Conservation (phyloP, 2,329 filamentous ascomycete genomes). For the Xylaria hypoxylon region DNA sequence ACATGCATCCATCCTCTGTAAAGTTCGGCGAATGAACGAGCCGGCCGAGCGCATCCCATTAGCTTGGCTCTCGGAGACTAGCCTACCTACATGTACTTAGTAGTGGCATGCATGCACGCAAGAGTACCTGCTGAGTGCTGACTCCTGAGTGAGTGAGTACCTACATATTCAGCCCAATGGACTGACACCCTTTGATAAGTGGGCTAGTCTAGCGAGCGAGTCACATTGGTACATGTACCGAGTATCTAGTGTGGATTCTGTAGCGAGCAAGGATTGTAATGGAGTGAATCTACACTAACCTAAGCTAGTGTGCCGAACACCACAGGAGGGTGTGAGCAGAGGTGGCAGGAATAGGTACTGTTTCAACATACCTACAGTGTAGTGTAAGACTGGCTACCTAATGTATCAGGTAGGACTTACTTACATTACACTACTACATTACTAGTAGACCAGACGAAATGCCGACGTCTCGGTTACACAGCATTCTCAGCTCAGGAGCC, state of each 20-base stretch:
- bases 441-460: constrained; percentile 9
- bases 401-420: too few species aligned
- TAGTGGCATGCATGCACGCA: constrained; percentile 7
- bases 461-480: constrained; percentile 19
- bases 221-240: too few species aligned
- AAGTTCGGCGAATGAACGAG: constrained; percentile 4
- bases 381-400: not conserved
- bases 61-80: constrained; percentile 11
- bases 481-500: constrained; percentile 1
- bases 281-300: too few species aligned
- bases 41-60: constrained; percentile 1
- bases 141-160: too few species aligned
- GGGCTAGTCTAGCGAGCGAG: too few species aligned
- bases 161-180: constrained; percentile 2
- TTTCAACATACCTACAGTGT: not conserved
- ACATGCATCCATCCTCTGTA: constrained; percentile 18
- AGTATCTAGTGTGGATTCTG: not conserved
- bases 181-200: constrained; percentile 2
- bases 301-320: too few species aligned
- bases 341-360: not conserved
- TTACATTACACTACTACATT: too few species aligned
- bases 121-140: constrained; percentile 11
- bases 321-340: too few species aligned
- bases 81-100: too few species aligned
- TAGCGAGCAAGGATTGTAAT: not conserved